A percentile compares a stretch with the other conserved stretches of the same genome.
Conservation (phyloP, 306 rosid genomes). For the Comarum palustre region DNA sequence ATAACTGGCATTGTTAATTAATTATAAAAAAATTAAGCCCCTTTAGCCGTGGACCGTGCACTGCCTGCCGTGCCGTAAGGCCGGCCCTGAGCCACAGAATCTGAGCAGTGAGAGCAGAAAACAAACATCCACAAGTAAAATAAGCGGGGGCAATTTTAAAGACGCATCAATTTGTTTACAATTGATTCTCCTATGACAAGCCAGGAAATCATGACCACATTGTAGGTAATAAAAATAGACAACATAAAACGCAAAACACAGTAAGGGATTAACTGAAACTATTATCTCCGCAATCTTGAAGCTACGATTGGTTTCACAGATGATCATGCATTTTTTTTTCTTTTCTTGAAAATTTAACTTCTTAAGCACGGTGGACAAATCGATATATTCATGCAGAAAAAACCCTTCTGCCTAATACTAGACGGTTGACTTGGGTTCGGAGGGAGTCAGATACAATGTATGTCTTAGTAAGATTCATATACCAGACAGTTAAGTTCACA, state of each 20-base stretch:
- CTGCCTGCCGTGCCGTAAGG: too few species aligned
- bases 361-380: neutral
- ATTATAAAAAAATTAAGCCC: too few species aligned
- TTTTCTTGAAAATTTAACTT: neutral
- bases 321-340: neutral
- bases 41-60: too few species aligned
- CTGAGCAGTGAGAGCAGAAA: constrained; percentile 6
- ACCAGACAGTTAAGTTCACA: too few species aligned
- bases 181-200: neutral
- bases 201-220: neutral
- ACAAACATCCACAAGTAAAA: neutral
- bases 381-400: too few species aligned
- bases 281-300: neutral
- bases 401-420: too few species aligned
- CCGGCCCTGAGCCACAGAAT: too few species aligned
- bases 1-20: too few species aligned
- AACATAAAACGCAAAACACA: too few species aligned
- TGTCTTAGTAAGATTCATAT: too few species aligned
- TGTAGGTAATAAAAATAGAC: neutral
- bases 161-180: neutral
- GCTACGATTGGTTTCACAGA: neutral
- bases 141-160: neutral
- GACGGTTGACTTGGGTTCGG: too few species aligned
- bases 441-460: too few species aligned
- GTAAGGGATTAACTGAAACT: neutral